A percentile compares a stretch with the other conserved stretches of the same genome.
These are phyloP conservation scores for Coccomyxa sp. DNA, from an alignment of 139 green algal species.

Conservation along the genomic window DNA sequence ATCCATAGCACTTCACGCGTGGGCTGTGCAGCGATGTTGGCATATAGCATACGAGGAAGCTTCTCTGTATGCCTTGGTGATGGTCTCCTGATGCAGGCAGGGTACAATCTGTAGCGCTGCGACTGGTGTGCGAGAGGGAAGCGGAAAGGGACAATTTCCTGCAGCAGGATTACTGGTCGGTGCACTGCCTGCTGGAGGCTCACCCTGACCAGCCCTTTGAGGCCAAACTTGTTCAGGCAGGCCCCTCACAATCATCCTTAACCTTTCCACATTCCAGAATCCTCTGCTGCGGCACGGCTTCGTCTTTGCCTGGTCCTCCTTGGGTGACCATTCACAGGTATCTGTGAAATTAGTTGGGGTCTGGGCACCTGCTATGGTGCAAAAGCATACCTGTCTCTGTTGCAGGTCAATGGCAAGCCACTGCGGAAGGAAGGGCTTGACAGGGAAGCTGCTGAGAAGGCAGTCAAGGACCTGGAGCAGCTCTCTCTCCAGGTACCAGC, in stretches of 20 bases:
- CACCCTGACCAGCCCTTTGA: neutral
- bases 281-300: neutral
- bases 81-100: constrained; percentile 42
- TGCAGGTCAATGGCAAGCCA: neutral
- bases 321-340: neutral
- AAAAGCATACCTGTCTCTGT: neutral
- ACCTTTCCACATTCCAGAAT: neutral
- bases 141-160: constrained; percentile 59
- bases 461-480: neutral
- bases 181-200: constrained; percentile 25
- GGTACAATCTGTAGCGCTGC: constrained; percentile 87
- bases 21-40: too few relatives aligned
- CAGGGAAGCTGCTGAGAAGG: neutral
- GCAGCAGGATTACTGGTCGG: constrained; percentile 59
- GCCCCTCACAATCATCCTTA: too few relatives aligned
- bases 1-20: too few relatives aligned
- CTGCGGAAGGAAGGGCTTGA: neutral
- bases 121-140: constrained; percentile 83
- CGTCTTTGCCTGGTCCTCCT: neutral
- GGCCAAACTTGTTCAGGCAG: neutral
- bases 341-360: neutral
- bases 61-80: too few relatives aligned
- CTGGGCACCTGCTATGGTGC: neutral
- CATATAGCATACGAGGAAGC: too few relatives aligned
- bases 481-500: neutral